phyloP scores from a whole-genome alignment of 2,329 filamentous ascomycete genomes.

The Macrophomina pseudophaseolina region DNA sequence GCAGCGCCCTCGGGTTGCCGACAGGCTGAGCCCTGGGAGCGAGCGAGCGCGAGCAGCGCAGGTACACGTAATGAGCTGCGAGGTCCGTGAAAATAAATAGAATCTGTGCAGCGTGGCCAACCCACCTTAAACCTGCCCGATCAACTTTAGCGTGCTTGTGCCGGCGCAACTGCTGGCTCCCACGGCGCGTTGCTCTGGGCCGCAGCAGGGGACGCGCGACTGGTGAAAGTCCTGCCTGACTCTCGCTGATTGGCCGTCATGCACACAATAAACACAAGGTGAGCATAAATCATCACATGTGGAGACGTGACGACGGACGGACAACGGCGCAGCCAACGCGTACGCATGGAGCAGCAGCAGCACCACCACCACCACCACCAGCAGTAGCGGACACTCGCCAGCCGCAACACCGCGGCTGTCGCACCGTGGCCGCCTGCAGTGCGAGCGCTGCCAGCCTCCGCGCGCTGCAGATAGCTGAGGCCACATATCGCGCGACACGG shows the following conservation, averaged over 20 bases:
- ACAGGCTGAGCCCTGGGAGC: neutral
- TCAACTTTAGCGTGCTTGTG: slow-evolving; percentile 11
- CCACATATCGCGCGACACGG: neutral
- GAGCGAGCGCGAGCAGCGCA: neutral
- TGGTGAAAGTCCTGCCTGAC: neutral
- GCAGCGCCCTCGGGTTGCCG: neutral
- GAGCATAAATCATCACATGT: slow-evolving; percentile 13
- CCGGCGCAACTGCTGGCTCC: neutral
- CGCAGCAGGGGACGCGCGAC: no score
- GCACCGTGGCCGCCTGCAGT: neutral
- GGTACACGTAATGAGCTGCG: slow-evolving; percentile 24
- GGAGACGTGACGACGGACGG: slow-evolving; percentile 16
- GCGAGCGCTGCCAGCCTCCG: neutral
- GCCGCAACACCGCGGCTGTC: neutral
- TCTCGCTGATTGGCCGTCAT: slow-evolving; percentile 18
- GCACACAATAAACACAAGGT: slow-evolving; percentile 17
- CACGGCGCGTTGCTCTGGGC: no score
- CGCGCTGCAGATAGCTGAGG: neutral
- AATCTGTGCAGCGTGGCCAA: slow-evolving; percentile 21
- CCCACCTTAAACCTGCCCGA: slow-evolving; percentile 9
- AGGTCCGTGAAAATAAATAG: slow-evolving; percentile 22
- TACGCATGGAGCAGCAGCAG: neutral
- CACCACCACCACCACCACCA: neutral
- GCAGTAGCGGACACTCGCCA: neutral
- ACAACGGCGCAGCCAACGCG: slow-evolving; percentile 19